These are phyloP conservation scores for Suhomyces coccinellae DNA, from an alignment of 1,139 yeast species.

Conservation along the genomic window DNA sequence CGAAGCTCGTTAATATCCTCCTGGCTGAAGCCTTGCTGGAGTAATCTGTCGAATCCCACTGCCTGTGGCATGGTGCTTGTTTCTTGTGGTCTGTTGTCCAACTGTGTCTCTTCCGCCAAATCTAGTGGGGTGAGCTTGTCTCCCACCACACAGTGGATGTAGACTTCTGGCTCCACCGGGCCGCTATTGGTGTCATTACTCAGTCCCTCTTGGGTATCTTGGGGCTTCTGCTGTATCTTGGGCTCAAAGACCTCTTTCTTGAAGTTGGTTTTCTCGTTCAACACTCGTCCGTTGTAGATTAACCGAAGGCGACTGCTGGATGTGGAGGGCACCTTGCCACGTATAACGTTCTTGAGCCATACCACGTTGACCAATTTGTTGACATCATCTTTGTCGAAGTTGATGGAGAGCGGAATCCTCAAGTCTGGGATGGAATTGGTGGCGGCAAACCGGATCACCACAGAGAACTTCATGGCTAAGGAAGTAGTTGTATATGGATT, in stretches of 20 bases:
- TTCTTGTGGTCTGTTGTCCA: conserved; percentile 54
- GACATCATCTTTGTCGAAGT: conserved; percentile 34
- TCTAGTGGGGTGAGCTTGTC: conserved; percentile 62
- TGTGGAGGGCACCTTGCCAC: conserved; percentile 28
- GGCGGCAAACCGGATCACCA: conserved; percentile 37
- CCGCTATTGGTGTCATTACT: neutral
- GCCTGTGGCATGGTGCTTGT: conserved; percentile 66
- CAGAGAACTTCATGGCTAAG: conserved; percentile 19
- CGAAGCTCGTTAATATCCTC: conserved; percentile 74
- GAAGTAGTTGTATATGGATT: neutral
- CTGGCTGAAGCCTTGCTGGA: conserved; percentile 79
- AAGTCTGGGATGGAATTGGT: conserved; percentile 28
- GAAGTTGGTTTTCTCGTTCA: conserved; percentile 61
- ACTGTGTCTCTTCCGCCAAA: conserved; percentile 58
- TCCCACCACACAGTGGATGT: conserved; percentile 81
- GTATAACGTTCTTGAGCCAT: conserved; percentile 33
- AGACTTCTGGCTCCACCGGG: conserved; percentile 40
- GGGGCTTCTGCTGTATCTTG: conserved; percentile 12
- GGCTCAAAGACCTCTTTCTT: conserved; percentile 48
- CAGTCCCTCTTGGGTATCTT: neutral
- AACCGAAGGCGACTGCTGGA: conserved; percentile 59
- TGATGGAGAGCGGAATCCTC: conserved; percentile 31
- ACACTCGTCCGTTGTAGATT: conserved; percentile 72
- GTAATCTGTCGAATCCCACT: conserved; percentile 80
- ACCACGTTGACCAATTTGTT: conserved; percentile 31